phyloP scores from a whole-genome alignment of 129 eudicot genomes.

The Helianthus tuberosus region DNA sequence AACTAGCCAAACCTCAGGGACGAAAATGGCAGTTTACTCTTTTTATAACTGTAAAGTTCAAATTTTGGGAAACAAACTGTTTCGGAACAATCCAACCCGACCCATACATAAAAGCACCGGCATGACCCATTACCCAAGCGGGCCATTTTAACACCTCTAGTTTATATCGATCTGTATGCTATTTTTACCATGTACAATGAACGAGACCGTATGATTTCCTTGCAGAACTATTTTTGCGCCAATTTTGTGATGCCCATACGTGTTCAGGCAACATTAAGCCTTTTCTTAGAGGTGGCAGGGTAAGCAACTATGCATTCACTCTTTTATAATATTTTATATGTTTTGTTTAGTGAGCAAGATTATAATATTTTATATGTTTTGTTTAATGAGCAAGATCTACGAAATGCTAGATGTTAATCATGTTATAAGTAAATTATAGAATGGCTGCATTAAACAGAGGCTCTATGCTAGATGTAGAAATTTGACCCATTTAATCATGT shows the following conservation, averaged over 20 bases:
- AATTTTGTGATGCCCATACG: slow-evolving; percentile 87
- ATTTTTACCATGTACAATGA: slow-evolving; percentile 31
- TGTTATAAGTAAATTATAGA: slow-evolving; percentile 11
- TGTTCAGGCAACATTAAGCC: slow-evolving; percentile 73
- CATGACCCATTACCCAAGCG: not conserved
- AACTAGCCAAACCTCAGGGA: no score
- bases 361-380: not conserved
- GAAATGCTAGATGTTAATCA: not conserved
- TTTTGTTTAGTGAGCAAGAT: not conserved
- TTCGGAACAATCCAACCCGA: not conserved
- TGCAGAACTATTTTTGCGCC: slow-evolving; percentile 75
- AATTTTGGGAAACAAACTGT: not conserved
- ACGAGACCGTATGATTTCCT: slow-evolving; percentile 17
- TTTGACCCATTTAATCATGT: not conserved
- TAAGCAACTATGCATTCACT: slow-evolving; percentile 59
- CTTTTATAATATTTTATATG: slow-evolving; percentile 1
- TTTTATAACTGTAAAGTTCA: no score
- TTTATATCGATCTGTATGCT: slow-evolving; percentile 13
- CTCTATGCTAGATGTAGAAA: not conserved
- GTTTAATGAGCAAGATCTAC: slow-evolving; percentile 8
- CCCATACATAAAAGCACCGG: not conserved
- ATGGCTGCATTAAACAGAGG: slow-evolving; percentile 1
- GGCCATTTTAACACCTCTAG: slow-evolving; percentile 6
- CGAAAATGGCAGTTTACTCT: no score
- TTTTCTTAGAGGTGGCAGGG: slow-evolving; percentile 84